phyloP scores from a whole-genome alignment of 2,329 filamentous ascomycete genomes.

The Graphium sp. region DNA sequence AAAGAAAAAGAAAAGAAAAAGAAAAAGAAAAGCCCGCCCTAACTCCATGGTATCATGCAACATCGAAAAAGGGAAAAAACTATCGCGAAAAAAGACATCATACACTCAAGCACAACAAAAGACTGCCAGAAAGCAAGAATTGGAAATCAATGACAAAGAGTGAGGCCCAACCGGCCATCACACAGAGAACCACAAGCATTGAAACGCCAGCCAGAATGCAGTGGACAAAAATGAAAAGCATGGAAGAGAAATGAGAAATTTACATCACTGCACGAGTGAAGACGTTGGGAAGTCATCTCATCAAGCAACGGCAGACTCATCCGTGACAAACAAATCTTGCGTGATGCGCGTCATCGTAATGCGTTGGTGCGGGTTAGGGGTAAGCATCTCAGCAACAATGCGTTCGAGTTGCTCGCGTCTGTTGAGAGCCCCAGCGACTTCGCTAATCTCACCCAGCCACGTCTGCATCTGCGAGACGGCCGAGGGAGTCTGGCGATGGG shows the following conservation, averaged over 20 bases:
- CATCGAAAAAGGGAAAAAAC: constrained; percentile 2
- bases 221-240: constrained; percentile 1
- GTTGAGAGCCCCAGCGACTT: constrained; percentile 27
- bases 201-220: constrained; percentile 3
- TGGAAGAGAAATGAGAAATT: constrained; percentile 2
- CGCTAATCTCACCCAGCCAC: constrained; percentile 36
- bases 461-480: constrained; percentile 35
- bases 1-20: constrained; percentile 4
- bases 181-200: constrained; percentile 3
- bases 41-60: constrained; percentile 2
- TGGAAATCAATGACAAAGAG: too few species aligned
- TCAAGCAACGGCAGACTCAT: constrained; percentile 4
- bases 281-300: too few species aligned
- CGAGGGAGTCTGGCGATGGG: constrained; percentile 16
- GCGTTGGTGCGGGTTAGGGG: constrained; percentile 29
- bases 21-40: constrained; percentile 1
- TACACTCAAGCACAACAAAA: neutral
- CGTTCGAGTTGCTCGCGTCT: constrained; percentile 29
- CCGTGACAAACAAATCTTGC: constrained; percentile 20
- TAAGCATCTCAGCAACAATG: constrained; percentile 35
- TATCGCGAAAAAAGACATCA: neutral
- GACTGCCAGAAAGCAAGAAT: neutral
- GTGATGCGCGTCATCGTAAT: constrained; percentile 36
- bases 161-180: too few species aligned
- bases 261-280: neutral